Evolutionary conservation across 73 alveolate genomes (phyloP), one percentile per base, ranked within the genome.

Genomic region (Blepharisma stoltei): DNA sequence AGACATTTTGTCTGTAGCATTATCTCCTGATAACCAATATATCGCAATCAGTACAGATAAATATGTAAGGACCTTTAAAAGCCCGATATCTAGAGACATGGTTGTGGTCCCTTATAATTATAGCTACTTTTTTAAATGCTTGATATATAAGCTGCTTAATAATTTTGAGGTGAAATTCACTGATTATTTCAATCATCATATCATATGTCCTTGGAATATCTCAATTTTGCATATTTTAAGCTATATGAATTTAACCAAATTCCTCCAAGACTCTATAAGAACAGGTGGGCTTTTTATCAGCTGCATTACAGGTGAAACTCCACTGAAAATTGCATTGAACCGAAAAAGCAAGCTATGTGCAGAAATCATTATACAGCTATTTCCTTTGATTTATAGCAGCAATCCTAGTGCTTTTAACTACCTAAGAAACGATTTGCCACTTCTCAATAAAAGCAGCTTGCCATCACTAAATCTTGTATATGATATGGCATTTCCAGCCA

Each of bases 321-420:
- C 73, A 18, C 18, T 60, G 2, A 60, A 14, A 18, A 38, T 60
- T 25, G 14, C 73, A 60, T 38, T 60, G 2, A 60, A 60, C 14
- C 73, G 73, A 20, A n/a, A 38, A 38, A 60, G 73, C 46, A 60
- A 60, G 23, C 46, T 60, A 14, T 60, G 73, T 60, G 73, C 73
- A 18, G 73, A 60, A 25, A 60, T 18, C 11, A n/a, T 60, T 1
- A 18, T 60, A 25, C 14, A 60, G 46, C 37, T n/a, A 9, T 14
- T 60, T 25, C 48, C n/a, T 25, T 14, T 14, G 23, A 8, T 60
- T 20, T 60, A 60, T 5, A 38, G 23, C 18, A 60, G 5, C 14
- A 60, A 60, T 25, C 14, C 14, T 60, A 14, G 47, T 8, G 23
- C 23, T 20, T 60, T 60, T 5, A 38, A 60, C 14, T 60, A 60